Conservation (phyloP, 805 yeast genomes). For the Debaryomyces prosopidis region DNA sequence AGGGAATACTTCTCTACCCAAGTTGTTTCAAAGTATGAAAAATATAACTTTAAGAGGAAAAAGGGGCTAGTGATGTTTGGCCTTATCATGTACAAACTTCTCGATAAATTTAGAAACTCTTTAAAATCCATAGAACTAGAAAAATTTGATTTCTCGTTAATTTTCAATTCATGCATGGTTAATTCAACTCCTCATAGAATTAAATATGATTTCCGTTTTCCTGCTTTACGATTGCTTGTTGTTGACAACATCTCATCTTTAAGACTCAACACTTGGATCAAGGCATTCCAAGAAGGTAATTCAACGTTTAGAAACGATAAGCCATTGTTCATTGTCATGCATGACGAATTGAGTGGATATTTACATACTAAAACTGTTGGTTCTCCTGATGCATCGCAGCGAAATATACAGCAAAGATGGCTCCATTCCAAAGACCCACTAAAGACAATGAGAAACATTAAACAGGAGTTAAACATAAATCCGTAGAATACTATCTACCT, state of each 20-base stretch:
- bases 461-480: slow-evolving; percentile 2
- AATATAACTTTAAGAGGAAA: background rate
- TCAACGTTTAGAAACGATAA: slow-evolving; percentile 6
- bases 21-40: slow-evolving; percentile 2
- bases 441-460: slow-evolving; percentile 2
- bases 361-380: slow-evolving; percentile 9
- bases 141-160: slow-evolving; percentile 15
- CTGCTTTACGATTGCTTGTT: slow-evolving; percentile 17
- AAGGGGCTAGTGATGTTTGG: slow-evolving; percentile 5
- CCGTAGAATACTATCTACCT: background rate
- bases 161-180: slow-evolving; percentile 8
- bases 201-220: slow-evolving; percentile 9
- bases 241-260: slow-evolving; percentile 21
- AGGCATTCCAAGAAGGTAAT: slow-evolving; percentile 12
- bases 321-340: slow-evolving; percentile 12
- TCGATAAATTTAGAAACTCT: slow-evolving; percentile 6
- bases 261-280: slow-evolving; percentile 16
- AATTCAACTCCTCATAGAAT: background rate
- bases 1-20: slow-evolving; percentile 1
- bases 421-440: slow-evolving; percentile 1
- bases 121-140: slow-evolving; percentile 14
- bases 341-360: slow-evolving; percentile 14
- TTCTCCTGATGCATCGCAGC: background rate
- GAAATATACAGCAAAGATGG: background rate
- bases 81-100: slow-evolving; percentile 2